These are phyloP conservation scores for Apiotrichum sp. DNA, from an alignment of 1,284 basidiomycete species.

Conservation along the genomic window DNA sequence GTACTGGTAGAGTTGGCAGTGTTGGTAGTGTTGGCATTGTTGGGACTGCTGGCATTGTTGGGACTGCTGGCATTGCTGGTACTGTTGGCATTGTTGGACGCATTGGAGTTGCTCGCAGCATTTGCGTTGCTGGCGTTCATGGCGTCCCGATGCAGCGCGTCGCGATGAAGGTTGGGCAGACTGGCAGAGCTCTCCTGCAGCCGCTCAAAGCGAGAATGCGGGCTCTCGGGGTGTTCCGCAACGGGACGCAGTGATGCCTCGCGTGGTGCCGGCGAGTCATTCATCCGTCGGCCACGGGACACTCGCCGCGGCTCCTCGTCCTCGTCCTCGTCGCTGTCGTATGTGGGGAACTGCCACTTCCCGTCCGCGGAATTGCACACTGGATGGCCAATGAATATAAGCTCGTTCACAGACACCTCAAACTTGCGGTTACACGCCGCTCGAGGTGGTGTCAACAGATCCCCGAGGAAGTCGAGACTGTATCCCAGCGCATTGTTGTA, in stretches of 20 bases:
- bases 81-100: background rate
- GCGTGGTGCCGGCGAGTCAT: slow-evolving; percentile 1
- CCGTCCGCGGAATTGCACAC: slow-evolving; percentile 73
- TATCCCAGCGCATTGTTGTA: slow-evolving; percentile 59
- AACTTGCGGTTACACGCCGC: slow-evolving; percentile 90
- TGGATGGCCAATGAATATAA: slow-evolving; percentile 93
- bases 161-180: background rate
- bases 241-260: slow-evolving; percentile 6
- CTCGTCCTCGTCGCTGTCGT: slow-evolving; percentile 22
- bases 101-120: background rate
- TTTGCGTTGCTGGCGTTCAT: background rate
- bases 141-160: background rate
- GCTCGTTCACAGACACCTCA: slow-evolving; percentile 82
- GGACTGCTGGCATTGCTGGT: background rate
- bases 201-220: background rate
- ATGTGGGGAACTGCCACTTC: slow-evolving; percentile 51
- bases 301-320: slow-evolving; percentile 12
- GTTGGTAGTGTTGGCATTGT: background rate
- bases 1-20: background rate
- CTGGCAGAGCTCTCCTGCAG: background rate
- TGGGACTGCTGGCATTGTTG: background rate
- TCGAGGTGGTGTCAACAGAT: slow-evolving; percentile 68
- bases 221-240: slow-evolving; percentile 13
- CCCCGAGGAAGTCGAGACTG: slow-evolving; percentile 71
- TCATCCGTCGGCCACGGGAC: slow-evolving; percentile 12